Percentiles rank a stretch among this genome's conserved stretches.
These are phyloP conservation scores for Suillus occidentalis DNA, from an alignment of 768 basidiomycete species.

Conservation along the genomic window DNA sequence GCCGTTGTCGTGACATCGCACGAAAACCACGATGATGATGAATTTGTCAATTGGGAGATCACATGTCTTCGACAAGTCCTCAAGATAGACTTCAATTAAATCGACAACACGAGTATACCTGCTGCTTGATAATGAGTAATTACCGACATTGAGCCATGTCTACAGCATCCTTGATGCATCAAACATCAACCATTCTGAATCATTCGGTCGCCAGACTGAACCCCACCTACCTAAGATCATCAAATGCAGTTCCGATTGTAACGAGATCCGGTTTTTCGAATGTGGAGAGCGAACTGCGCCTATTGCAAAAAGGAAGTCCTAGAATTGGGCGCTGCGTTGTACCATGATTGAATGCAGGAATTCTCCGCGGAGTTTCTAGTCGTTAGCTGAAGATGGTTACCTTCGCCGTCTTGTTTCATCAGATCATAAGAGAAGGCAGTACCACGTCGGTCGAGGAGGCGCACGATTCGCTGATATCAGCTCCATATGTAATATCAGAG, in stretches of 20 bases:
- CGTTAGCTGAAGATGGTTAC: constrained; percentile 52
- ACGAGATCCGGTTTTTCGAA: constrained; percentile 37
- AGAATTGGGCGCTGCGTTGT: constrained; percentile 43
- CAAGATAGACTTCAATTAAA: constrained; percentile 35
- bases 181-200: constrained; percentile 69
- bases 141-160: constrained; percentile 70
- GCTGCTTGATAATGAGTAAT: not conserved
- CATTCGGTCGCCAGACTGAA: constrained; percentile 68
- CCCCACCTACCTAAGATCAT: constrained; percentile 56
- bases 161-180: constrained; percentile 67
- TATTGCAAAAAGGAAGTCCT: constrained; percentile 65
- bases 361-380: constrained; percentile 15
- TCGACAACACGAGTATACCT: not conserved
- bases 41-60: constrained; percentile 4
- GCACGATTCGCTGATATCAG: constrained; percentile 35
- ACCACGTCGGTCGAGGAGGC: constrained; percentile 64
- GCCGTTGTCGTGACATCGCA: constrained; percentile 73
- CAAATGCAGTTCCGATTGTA: constrained; percentile 42
- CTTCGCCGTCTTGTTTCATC: constrained; percentile 52
- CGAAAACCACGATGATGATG: not conserved
- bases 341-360: constrained; percentile 18
- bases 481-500: constrained; percentile 14
- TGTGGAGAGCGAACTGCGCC: constrained; percentile 54
- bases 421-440: constrained; percentile 58
- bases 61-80: constrained; percentile 19